phyloP scores from a whole-genome alignment of 129 eudicot genomes.

The Escallonia herrerae region DNA sequence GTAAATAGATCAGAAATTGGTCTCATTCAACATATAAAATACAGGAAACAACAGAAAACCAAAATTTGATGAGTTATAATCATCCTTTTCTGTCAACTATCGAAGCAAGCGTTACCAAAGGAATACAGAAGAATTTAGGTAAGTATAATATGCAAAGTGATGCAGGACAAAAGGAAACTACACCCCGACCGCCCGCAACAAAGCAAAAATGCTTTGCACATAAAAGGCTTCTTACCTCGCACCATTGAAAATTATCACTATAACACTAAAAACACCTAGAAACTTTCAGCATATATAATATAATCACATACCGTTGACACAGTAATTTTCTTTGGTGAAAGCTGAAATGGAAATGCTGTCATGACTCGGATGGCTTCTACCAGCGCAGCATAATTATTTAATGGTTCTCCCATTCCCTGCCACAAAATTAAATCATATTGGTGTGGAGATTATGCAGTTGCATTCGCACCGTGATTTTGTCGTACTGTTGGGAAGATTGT shows the following conservation, averaged over 20 bases:
- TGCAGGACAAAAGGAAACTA: no score
- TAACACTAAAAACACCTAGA: neutral
- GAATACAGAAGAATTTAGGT: no score
- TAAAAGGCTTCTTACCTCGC: no score
- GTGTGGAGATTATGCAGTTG: neutral
- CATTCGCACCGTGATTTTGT: neutral
- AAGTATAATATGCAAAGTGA: no score
- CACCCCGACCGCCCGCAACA: no score
- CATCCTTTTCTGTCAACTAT: no score
- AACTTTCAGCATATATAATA: constrained; percentile 3
- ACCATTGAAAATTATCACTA: no score
- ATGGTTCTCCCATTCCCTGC: constrained; percentile 99
- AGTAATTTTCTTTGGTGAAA: constrained; percentile 84
- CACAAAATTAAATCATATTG: constrained; percentile 7
- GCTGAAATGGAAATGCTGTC: constrained; percentile 77
- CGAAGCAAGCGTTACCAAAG: no score
- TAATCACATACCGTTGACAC: constrained; percentile 69
- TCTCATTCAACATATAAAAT: neutral
- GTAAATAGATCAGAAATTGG: neutral
- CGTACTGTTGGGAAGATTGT: neutral
- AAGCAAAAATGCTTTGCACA: no score
- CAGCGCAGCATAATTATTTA: constrained; percentile 77
- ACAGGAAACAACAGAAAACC: constrained; percentile 1
- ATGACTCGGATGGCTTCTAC: constrained; percentile 80
- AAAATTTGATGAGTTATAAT: neutral